These are phyloP conservation scores for Pythium apleroticum DNA, from an alignment of 352 stramenopile genomes.

Conservation along the genomic window DNA sequence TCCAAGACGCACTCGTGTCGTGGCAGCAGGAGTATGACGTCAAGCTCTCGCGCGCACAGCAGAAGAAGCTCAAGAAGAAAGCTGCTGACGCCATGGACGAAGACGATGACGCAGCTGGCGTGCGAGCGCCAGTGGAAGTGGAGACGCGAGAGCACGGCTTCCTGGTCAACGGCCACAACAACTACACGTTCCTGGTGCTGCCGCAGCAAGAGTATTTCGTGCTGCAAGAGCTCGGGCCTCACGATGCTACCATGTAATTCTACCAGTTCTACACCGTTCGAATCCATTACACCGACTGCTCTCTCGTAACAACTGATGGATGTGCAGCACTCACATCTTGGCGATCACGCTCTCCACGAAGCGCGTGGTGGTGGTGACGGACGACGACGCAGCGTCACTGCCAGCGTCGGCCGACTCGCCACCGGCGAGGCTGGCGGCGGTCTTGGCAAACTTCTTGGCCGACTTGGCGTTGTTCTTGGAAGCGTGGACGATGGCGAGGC, in stretches of 20 bases:
- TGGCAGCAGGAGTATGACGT: conserved; percentile 51
- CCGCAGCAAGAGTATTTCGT: conserved; percentile 73
- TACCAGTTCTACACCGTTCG: no score
- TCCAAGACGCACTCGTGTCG: conserved; percentile 68
- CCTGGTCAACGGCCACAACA: conserved; percentile 73
- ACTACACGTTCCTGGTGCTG: conserved; percentile 71
- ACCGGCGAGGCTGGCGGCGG: conserved; percentile 25
- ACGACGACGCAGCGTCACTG: conserved; percentile 16
- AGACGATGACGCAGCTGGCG: background rate
- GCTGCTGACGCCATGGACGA: background rate
- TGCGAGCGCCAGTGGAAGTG: background rate
- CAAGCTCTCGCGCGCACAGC: conserved; percentile 22
- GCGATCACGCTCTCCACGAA: conserved; percentile 66
- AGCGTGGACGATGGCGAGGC: conserved; percentile 59
- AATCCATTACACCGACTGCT: background rate
- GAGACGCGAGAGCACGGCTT: conserved; percentile 64
- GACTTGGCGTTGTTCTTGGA: conserved; percentile 63
- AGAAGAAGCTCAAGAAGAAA: conserved; percentile 21
- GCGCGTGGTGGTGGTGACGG: conserved; percentile 41
- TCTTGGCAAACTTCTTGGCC: conserved; percentile 69
- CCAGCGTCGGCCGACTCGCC: background rate
- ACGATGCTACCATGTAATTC: conserved; percentile 50
- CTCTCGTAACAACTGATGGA: no score
- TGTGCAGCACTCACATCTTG: conserved; percentile 35
- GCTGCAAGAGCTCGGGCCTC: conserved; percentile 63